Base-by-base conservation (phyloP, 2,329 filamentous ascomycete genomes). In the Fusarium sp. region DNA sequence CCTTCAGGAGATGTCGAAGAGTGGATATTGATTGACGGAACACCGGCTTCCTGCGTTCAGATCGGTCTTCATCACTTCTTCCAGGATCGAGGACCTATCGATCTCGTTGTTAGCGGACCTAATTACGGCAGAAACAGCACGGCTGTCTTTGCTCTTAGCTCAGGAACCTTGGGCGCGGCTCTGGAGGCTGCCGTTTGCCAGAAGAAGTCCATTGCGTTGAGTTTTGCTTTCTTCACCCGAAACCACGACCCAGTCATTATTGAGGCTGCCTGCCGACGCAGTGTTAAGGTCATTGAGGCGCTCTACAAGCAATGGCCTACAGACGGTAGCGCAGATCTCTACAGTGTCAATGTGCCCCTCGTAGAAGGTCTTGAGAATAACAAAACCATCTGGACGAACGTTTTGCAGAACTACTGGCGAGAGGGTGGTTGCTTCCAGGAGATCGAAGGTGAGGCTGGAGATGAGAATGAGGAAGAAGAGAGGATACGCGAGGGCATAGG, bases 401-500 rank as follows among this genome's bases (percentile, higher is more conserved):
- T 98, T 86, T 82, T 98, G 75, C 93, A 97, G 81, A 99, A 98
- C 79, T 90, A 91, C 76, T 99, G 96, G 96, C 85, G 84, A 20
- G 85, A 87, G n/a, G 93, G 92, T 5, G 92, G 92, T 59, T 97
- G 94, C 76, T 98, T 98, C 79, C 86, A 94, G 73, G 94, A 94
- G 77, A 85, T 95, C 31, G 90, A 92, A 51, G 88, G 90, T 46
- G 86, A 87, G 14, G 84, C 85, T 4, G 87, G 86, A 6, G 88
- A 91, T 53, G 87, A 89, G 58, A 88, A 89, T 17, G 86, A 91
- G 70, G 90, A 92, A 71, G 95, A 97, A 81, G 86, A 90, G 72
- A 85, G 86, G 69, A 91, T 97, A 67, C 87, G 94, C 46, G 88
- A 92, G 76, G 87, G 86, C 20, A 87, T 90, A 58, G 84, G 85